These are phyloP conservation scores for Silene uniflora DNA, from an alignment of 148 eudicot species.

Conservation along the genomic window DNA sequence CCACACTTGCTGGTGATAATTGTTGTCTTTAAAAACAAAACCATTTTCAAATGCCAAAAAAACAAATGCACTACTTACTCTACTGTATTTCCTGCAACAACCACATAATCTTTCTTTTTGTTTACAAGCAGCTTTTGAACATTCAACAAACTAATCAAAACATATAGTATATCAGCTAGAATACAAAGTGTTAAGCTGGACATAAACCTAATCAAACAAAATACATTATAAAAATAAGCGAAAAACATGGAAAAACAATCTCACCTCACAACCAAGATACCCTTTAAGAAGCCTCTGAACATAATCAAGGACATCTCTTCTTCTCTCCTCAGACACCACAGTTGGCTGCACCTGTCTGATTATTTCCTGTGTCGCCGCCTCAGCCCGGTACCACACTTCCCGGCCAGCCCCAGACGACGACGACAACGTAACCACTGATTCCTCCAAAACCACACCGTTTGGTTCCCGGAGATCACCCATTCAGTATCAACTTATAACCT, in stretches of 20 bases:
- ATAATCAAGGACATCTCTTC: constrained; percentile 56
- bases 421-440: constrained; percentile 23
- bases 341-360: constrained; percentile 55
- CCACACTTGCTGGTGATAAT: background rate
- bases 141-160: background rate
- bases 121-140: background rate
- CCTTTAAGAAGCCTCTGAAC: constrained; percentile 49
- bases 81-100: background rate
- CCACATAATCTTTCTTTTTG: background rate
- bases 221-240: background rate
- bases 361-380: constrained; percentile 39
- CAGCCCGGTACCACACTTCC: constrained; percentile 51
- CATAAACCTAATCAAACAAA: background rate
- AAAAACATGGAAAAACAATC: background rate
- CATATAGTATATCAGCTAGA: background rate
- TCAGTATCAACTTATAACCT: constrained; percentile 13
- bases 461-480: constrained; percentile 51
- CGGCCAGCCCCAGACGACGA: constrained; percentile 20
- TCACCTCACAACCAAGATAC: constrained; percentile 55
- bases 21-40: background rate
- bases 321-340: constrained; percentile 51
- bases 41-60: background rate
- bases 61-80: background rate
- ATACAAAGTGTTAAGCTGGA: background rate
- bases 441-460: constrained; percentile 40